These are phyloP conservation scores for Neurospora sp. DNA, from an alignment of 495 filamentous ascomycete species.

Conservation along the genomic window DNA sequence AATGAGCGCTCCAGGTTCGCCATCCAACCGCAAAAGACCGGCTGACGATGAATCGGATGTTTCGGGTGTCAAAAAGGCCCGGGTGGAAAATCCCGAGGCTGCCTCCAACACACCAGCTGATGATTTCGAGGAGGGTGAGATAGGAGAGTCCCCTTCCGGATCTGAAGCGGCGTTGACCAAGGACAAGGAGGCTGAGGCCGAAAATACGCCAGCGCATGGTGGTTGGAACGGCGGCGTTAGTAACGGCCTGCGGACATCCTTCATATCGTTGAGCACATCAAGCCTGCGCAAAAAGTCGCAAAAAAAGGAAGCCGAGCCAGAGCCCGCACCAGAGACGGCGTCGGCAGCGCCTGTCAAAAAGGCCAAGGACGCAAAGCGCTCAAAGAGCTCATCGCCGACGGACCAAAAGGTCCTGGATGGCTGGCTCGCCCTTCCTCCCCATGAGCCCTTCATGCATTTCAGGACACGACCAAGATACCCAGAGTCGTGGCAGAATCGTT, in stretches of 20 bases:
- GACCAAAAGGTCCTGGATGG: not conserved
- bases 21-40: not conserved
- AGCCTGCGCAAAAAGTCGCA: not conserved
- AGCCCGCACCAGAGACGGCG: not conserved
- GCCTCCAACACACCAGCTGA: conserved; percentile 2
- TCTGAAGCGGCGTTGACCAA: not conserved
- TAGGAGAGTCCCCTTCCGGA: conserved; percentile 16
- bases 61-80: not conserved
- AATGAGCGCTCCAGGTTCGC: not conserved
- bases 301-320: not conserved
- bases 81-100: not conserved
- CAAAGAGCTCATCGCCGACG: not conserved
- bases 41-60: not conserved
- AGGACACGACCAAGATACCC: not conserved
- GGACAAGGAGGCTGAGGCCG: not conserved
- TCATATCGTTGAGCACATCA: conserved; percentile 7
- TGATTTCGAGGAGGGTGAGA: conserved; percentile 26
- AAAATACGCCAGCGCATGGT: conserved; percentile 1
- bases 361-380: not conserved
- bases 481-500: conserved; percentile 7
- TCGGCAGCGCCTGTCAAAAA: not conserved
- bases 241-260: conserved; percentile 20
- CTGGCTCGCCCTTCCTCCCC: conserved; percentile 3
- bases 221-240: conserved; percentile 32
- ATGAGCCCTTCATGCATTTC: not conserved